phyloP scores from a whole-genome alignment of 306 rosid species.

The cucumber (Cucumis sativus) region Cucumber_9930_V3 NC_026660.2:7052501-7053000 shows the following conservation, averaged over 20 bases:
- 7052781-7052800: not conserved
- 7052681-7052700: not conserved
- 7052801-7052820: not conserved
- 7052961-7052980: not conserved
- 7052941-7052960: not conserved
- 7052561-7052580: not conserved
- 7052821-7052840: slow-evolving; percentile 93
- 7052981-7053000: not conserved
- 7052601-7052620: not conserved
- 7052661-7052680: not conserved
- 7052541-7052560: not conserved
- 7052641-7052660: not conserved
- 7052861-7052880: slow-evolving; percentile 71
- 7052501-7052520: not conserved
- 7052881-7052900: slow-evolving; percentile 74
- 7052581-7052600: not conserved
- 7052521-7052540: not conserved
- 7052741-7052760: not conserved
- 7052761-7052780: not conserved
- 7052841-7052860: slow-evolving; percentile 82
- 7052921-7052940: slow-evolving; percentile 19
- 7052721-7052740: not conserved
- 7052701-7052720: not conserved
- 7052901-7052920: slow-evolving; percentile 39
- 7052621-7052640: too few species aligned